These are phyloP conservation scores for Lachnellula willkommii DNA, from an alignment of 2,329 filamentous ascomycete genomes.

Conservation along the genomic window DNA sequence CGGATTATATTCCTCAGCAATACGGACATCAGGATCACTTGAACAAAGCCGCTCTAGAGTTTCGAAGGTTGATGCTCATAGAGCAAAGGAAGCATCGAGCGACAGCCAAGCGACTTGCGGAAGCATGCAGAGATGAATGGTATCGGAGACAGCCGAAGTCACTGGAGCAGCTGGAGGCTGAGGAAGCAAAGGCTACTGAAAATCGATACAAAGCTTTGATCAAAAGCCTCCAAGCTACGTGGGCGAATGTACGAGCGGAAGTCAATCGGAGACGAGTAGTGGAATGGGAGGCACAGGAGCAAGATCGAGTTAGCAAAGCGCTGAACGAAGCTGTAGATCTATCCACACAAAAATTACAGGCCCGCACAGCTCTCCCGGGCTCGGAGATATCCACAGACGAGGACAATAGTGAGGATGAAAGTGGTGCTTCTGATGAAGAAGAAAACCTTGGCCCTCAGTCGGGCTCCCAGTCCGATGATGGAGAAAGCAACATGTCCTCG, in stretches of 20 bases:
- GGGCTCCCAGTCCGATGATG: slow-evolving; percentile 31
- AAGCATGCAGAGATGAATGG: slow-evolving; percentile 73
- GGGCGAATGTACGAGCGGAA: slow-evolving; percentile 59
- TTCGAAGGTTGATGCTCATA: slow-evolving; percentile 70
- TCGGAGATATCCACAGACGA: slow-evolving; percentile 44
- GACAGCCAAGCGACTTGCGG: slow-evolving; percentile 73
- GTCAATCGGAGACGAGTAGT: slow-evolving; percentile 55
- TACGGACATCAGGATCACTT: slow-evolving; percentile 88
- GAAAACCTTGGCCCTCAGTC: slow-evolving; percentile 33
- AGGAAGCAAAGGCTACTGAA: slow-evolving; percentile 64
- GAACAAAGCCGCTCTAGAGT: slow-evolving; percentile 70
- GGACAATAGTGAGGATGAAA: slow-evolving; percentile 31
- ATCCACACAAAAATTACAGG: slow-evolving; percentile 63
- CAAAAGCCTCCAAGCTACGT: slow-evolving; percentile 50
- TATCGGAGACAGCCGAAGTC: slow-evolving; percentile 67
- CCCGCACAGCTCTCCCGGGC: slow-evolving; percentile 48
- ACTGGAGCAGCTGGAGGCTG: slow-evolving; percentile 73
- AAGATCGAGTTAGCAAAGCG: slow-evolving; percentile 60
- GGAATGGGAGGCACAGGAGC: slow-evolving; percentile 61
- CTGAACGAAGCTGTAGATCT: slow-evolving; percentile 69
- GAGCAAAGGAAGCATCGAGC: slow-evolving; percentile 74
- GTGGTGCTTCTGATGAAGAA: slow-evolving; percentile 27
- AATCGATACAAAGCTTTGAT: slow-evolving; percentile 67
- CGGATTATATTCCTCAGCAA: slow-evolving; percentile 67
- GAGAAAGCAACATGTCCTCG: slow-evolving; percentile 57